A percentile compares a stretch with the other conserved stretches of the same genome.
These are phyloP conservation scores for Houttuynia cordata DNA, from an alignment of 164 flowering plant genomes.

Conservation along the genomic window DNA sequence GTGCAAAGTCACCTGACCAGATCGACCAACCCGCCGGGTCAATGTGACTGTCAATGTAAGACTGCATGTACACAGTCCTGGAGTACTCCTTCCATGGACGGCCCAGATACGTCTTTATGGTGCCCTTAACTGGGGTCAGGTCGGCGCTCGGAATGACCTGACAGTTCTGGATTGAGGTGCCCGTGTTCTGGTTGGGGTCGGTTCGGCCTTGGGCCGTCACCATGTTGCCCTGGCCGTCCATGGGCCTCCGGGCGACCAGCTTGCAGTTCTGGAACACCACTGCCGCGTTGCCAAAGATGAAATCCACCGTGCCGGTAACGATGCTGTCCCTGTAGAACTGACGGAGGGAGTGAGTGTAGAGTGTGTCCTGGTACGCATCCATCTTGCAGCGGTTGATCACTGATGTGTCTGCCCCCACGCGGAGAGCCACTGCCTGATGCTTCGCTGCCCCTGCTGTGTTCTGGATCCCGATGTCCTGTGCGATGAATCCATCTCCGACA, in stretches of 20 bases:
- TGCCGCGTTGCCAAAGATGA: slow-evolving; percentile 42
- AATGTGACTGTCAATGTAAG: slow-evolving; percentile 24
- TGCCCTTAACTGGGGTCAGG: slow-evolving; percentile 22
- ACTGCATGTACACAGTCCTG: slow-evolving; percentile 33
- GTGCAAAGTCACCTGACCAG: slow-evolving; percentile 30
- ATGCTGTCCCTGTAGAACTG: slow-evolving; percentile 35
- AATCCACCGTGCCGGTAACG: slow-evolving; percentile 40
- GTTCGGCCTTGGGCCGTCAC: slow-evolving; percentile 38
- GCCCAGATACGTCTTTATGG: slow-evolving; percentile 25
- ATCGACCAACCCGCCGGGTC: slow-evolving; percentile 25
- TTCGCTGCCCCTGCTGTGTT: slow-evolving; percentile 41
- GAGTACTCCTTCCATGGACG: slow-evolving; percentile 48
- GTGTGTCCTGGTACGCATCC: slow-evolving; percentile 44
- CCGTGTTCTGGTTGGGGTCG: slow-evolving; percentile 37
- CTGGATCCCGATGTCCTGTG: slow-evolving; percentile 35
- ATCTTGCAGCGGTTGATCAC: slow-evolving; percentile 37
- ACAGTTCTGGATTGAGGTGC: slow-evolving; percentile 37
- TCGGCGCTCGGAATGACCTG: slow-evolving; percentile 27
- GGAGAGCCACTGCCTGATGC: slow-evolving; percentile 47
- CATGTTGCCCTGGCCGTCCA: slow-evolving; percentile 28
- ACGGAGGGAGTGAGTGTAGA: slow-evolving; percentile 36
- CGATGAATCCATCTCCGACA: slow-evolving; percentile 41
- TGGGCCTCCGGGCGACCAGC: slow-evolving; percentile 28
- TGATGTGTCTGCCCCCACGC: slow-evolving; percentile 30
- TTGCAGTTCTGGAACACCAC: slow-evolving; percentile 38